A percentile compares a stretch with the other conserved stretches of the same genome.
phyloP scores from a whole-genome alignment of 108 stramenopile species.

The Cyclotella choctawhatcheeana region DNA sequence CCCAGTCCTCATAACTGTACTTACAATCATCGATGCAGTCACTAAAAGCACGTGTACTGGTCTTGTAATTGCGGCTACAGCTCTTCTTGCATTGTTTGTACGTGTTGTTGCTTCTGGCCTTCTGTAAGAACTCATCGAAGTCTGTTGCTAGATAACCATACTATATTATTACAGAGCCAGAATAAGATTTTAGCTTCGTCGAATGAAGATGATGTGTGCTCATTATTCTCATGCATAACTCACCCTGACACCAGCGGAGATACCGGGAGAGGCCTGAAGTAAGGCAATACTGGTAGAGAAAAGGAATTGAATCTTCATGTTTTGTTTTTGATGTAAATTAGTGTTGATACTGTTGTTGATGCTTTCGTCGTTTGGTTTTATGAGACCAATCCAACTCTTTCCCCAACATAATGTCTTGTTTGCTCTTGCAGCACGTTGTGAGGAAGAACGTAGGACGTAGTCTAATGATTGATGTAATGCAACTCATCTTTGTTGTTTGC shows the following conservation, averaged over 20 bases:
- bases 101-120: neutral
- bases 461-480: too few species aligned
- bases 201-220: neutral
- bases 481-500: too few species aligned
- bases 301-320: conserved; percentile 1
- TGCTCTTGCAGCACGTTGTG: too few species aligned
- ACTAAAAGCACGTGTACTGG: neutral
- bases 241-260: conserved; percentile 3
- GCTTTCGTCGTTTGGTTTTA: neutral
- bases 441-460: too few species aligned
- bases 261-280: neutral
- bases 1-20: neutral
- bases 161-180: neutral
- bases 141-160: neutral
- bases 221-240: neutral
- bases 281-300: neutral
- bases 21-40: neutral
- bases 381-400: neutral
- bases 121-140: neutral
- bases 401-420: too few species aligned
- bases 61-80: neutral
- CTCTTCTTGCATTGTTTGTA: conserved; percentile 5
- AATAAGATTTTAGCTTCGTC: neutral
- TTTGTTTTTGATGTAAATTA: neutral
- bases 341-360: neutral